Base-by-base conservation (phyloP, 1,139 yeast species). In the Magnusiomyces paraingens region DNA sequence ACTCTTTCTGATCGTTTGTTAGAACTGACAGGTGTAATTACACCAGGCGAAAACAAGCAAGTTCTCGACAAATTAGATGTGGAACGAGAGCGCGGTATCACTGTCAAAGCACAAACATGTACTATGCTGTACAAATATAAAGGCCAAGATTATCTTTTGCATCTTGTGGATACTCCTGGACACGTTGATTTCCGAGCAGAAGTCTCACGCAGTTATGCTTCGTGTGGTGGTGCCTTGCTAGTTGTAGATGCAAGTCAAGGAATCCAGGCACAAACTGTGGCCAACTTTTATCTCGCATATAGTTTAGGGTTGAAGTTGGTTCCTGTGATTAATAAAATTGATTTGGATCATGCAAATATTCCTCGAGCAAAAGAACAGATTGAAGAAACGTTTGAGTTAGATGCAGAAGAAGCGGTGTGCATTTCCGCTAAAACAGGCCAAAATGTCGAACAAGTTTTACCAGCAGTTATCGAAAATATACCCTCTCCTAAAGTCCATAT, bases 111-210 rank as follows among this genome's bases (percentile, higher is more conserved):
- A 0, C 98, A 93, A 66, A 91, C 98, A 0, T 93, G 96, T 62
- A 79, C 96, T 0, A 93, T 93, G 98, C 77, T 93, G 54, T 89
- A 90, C 66, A 76, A 77, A 22, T 82, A 88, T 64, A 80, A 84
- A 8, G 78, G 79, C 3, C 71, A 81, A 61, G 96, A 91, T 61
- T 93, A 88, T 64, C 70, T 93, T 54, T 72, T 93, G 52, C 97
- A 93, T 70, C 76, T 93, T 55, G 96, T 93, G 55, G 99, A 93
- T 70, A 93, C 99, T 0, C 99, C 99, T 0, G 99, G 99, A 0
- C 99, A 93, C 68, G 99, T 93, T 35, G 99, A 93, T 68, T 93
- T 93, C 68, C 73, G 97, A 53, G 88, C 95, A 8, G 99, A 93
- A 64, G 99, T 93, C 0, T 83, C 95, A 1, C 72, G 98, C 60